Evolutionary conservation across 2,329 filamentous ascomycete species (phyloP).

Genomic region (Rosellinia necatrix): DNA sequence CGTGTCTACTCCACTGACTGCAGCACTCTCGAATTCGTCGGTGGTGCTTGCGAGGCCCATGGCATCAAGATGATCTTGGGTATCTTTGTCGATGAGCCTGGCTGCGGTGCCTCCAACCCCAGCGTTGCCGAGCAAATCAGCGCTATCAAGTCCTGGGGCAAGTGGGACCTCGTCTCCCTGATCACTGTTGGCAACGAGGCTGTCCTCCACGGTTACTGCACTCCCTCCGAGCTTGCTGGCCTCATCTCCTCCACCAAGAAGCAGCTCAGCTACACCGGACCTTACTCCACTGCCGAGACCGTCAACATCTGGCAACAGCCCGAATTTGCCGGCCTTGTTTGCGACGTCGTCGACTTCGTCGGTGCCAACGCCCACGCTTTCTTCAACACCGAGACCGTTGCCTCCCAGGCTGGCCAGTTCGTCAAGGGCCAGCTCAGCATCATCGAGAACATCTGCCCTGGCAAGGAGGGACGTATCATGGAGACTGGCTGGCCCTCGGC

Average conservation of each 20-base stretch:
- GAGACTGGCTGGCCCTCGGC: constrained; percentile 87
- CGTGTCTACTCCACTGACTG: constrained; percentile 95
- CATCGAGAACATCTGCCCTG: constrained; percentile 70
- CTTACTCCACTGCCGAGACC: constrained; percentile 84
- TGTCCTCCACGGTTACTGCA: constrained; percentile 73
- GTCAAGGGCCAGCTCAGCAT: constrained; percentile 73
- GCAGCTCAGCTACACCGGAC: constrained; percentile 73
- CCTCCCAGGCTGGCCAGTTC: constrained; percentile 74
- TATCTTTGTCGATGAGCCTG: constrained; percentile 76
- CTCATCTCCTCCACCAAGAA: constrained; percentile 73
- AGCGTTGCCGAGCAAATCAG: constrained; percentile 74
- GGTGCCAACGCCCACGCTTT: constrained; percentile 91
- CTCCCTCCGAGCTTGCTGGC: constrained; percentile 64
- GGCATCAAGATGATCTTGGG: constrained; percentile 83
- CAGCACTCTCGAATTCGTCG: constrained; percentile 76
- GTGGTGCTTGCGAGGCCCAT: constrained; percentile 66
- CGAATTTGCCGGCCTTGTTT: constrained; percentile 64
- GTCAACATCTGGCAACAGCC: constrained; percentile 74
- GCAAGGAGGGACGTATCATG: constrained; percentile 76
- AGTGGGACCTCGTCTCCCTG: constrained; percentile 78
- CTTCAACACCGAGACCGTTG: constrained; percentile 76
- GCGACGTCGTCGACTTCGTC: constrained; percentile 74
- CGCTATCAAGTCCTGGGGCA: constrained; percentile 71
- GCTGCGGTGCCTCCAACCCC: constrained; percentile 60
- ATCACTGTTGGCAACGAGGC: constrained; percentile 92